Conservation (phyloP, 441 rosid genomes). For the Gossypium armourianum region DNA sequence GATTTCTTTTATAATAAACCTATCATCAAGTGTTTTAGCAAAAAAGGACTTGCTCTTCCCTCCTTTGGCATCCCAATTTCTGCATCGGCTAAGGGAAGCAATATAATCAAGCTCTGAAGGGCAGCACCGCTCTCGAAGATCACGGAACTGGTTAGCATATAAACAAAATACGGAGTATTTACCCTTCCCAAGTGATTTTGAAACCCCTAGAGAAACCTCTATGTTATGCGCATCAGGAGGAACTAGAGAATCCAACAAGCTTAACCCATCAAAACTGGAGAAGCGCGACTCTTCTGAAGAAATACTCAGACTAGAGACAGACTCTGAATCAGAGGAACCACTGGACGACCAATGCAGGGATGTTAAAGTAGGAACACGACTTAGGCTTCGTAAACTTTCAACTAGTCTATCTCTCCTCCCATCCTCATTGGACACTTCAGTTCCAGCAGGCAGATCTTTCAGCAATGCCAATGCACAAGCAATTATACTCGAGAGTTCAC, state of each 20-base stretch:
- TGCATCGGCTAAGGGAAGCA: constrained; percentile 78
- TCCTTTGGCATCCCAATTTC: constrained; percentile 91
- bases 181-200: constrained; percentile 55
- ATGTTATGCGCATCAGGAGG: constrained; percentile 37
- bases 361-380: constrained; percentile 31
- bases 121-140: constrained; percentile 56
- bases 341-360: constrained; percentile 46
- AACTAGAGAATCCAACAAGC: constrained; percentile 48
- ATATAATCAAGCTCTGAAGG: constrained; percentile 71
- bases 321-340: constrained; percentile 50
- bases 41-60: constrained; percentile 85
- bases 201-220: constrained; percentile 55
- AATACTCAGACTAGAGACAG: constrained; percentile 25
- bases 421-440: constrained; percentile 26
- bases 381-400: constrained; percentile 25
- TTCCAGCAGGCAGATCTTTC: constrained; percentile 29
- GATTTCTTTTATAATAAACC: constrained; percentile 87
- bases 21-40: constrained; percentile 76
- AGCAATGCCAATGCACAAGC: constrained; percentile 70
- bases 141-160: constrained; percentile 64
- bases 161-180: constrained; percentile 68
- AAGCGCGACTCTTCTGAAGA: constrained; percentile 49
- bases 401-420: constrained; percentile 26
- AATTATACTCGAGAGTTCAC: constrained; percentile 81
- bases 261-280: constrained; percentile 68